Conservation (phyloP, 805 yeast species). For the Saccharomycopsis sp. region DNA sequence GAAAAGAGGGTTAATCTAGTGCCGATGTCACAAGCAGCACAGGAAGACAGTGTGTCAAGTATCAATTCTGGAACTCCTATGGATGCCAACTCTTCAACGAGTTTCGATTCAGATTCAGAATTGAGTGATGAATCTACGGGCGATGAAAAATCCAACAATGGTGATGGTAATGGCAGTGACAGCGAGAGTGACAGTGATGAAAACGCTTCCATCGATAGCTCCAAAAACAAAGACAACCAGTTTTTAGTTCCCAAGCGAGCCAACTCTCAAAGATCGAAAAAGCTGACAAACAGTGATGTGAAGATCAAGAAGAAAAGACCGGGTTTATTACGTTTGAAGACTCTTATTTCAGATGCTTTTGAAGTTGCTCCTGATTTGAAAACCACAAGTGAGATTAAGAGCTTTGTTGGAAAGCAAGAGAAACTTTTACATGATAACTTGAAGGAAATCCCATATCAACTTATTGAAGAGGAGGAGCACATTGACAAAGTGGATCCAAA, state of each 20-base stretch:
- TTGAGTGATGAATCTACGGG: background rate
- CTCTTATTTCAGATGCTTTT: slow-evolving; percentile 27
- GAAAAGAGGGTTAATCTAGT: no score
- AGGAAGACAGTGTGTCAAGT: background rate
- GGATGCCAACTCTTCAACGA: background rate
- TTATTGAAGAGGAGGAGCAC: background rate
- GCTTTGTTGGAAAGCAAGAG: slow-evolving; percentile 18
- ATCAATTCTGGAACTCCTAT: no score
- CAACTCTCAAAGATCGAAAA: background rate
- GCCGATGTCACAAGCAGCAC: background rate
- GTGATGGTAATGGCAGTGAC: slow-evolving; percentile 4
- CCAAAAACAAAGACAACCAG: background rate
- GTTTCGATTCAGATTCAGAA: no score
- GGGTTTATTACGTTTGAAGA: slow-evolving; percentile 18
- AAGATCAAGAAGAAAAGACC: slow-evolving; percentile 9
- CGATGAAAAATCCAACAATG: background rate
- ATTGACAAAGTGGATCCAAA: slow-evolving; percentile 19
- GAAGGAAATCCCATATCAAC: slow-evolving; percentile 9
- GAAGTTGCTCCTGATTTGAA: slow-evolving; percentile 18
- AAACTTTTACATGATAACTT: slow-evolving; percentile 8
- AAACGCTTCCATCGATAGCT: background rate
- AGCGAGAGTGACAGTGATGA: background rate
- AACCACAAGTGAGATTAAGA: slow-evolving; percentile 14
- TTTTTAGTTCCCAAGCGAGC: background rate
- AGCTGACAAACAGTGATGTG: slow-evolving; percentile 6